phyloP scores from a whole-genome alignment of 768 basidiomycete species.

The Coprinopsis cinerea region DNA sequence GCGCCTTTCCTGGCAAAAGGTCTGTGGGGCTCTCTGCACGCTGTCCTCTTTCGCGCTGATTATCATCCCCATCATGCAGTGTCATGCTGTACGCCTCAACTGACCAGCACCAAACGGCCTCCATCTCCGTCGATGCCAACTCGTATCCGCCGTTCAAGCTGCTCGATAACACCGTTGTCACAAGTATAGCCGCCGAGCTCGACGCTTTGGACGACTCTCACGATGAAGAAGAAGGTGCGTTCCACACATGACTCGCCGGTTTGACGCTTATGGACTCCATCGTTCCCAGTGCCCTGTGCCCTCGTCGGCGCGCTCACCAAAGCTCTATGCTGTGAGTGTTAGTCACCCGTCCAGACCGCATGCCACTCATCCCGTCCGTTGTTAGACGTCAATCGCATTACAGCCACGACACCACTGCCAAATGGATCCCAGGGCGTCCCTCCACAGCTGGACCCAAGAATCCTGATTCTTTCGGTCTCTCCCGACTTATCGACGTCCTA shows the following conservation, averaged over 20 bases:
- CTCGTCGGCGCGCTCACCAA: conserved; percentile 90
- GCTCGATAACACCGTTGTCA: conserved; percentile 63
- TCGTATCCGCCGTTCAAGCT: conserved; percentile 79
- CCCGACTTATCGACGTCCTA: conserved; percentile 87
- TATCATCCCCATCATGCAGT: conserved; percentile 31
- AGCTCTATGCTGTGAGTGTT: conserved; percentile 74
- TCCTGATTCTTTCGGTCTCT: conserved; percentile 81
- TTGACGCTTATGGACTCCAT: conserved; percentile 13
- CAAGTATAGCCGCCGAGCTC: conserved; percentile 57
- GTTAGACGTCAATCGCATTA: conserved; percentile 39
- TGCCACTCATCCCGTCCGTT: conserved; percentile 3
- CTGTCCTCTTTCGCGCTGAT: conserved; percentile 4
- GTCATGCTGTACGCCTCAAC: conserved; percentile 73
- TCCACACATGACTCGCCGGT: conserved; percentile 8
- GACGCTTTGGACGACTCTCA: conserved; percentile 36
- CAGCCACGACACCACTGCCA: conserved; percentile 4
- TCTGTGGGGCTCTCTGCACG: conserved; percentile 23
- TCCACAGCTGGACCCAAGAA: conserved; percentile 28
- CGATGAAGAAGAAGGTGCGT: conserved; percentile 46
- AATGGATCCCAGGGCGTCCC: conserved; percentile 11
- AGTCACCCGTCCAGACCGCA: conserved; percentile 13
- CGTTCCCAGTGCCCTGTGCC: conserved; percentile 47
- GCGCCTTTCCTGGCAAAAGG: conserved; percentile 82
- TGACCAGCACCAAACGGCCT: conserved; percentile 31
- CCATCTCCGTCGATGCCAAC: conserved; percentile 60